phyloP scores from a whole-genome alignment of 192 early-diverging fungal genomes.

The Entophlyctis helioformis region DNA sequence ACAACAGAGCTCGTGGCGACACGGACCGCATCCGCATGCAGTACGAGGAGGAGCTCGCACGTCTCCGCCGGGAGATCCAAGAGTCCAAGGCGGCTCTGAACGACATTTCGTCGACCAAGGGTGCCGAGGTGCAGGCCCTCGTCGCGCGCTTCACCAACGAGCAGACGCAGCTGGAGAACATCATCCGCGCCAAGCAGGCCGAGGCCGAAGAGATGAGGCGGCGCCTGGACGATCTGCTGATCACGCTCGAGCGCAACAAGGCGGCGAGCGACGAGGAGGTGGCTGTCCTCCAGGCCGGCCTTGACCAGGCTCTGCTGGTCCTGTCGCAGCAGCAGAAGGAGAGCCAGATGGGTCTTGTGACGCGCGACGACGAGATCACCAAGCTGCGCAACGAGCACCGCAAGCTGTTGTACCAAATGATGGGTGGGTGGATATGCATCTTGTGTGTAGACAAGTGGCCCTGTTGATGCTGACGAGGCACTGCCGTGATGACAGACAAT shows the following conservation, averaged over 20 bases:
- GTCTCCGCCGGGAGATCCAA: conserved; percentile 66
- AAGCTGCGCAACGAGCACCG: too few species aligned
- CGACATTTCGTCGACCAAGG: conserved; percentile 68
- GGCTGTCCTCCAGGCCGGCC: conserved; percentile 27
- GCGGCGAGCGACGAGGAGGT: conserved; percentile 25
- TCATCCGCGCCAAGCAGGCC: conserved; percentile 6
- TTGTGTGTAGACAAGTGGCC: too few species aligned
- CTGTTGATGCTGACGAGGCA: neutral
- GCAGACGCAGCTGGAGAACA: conserved; percentile 64
- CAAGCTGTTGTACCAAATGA: conserved; percentile 3
- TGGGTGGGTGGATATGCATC: too few species aligned
- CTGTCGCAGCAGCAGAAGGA: conserved; percentile 38
- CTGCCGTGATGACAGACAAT: conserved; percentile 67
- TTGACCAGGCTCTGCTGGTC: conserved; percentile 42
- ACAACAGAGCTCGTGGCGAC: conserved; percentile 73
- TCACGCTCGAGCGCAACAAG: neutral
- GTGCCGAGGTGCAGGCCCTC: conserved; percentile 71
- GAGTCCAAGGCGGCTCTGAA: conserved; percentile 64
- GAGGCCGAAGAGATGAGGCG: conserved; percentile 26
- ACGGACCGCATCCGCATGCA: conserved; percentile 64
- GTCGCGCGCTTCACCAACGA: conserved; percentile 72
- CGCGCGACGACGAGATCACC: too few species aligned
- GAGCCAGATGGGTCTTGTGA: too few species aligned
- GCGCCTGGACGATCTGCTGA: conserved; percentile 22
- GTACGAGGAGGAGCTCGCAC: conserved; percentile 71